A percentile compares a stretch with the other conserved stretches of the same genome.
Evolutionary conservation across 2,329 filamentous ascomycete species (phyloP).

Genomic region (Aspergillus intermedius): DNA sequence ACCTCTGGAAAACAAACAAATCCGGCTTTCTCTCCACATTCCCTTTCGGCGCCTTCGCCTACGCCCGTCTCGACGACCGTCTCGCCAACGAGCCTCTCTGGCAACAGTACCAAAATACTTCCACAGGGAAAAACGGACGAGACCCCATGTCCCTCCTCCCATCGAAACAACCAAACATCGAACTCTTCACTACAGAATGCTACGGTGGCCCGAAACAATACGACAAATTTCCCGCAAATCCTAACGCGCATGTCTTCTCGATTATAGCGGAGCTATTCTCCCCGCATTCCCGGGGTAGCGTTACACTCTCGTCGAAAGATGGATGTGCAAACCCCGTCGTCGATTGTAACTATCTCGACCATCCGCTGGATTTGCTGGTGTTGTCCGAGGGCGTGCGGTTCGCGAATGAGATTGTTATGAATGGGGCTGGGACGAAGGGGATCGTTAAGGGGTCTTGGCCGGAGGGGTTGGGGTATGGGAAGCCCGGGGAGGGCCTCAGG

Average conservation of each 20-base stretch:
- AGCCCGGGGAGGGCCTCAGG: constrained; percentile 40
- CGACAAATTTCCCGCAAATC: constrained; percentile 46
- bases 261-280: constrained; percentile 55
- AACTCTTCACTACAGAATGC: constrained; percentile 58
- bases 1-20: constrained; percentile 54
- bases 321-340: constrained; percentile 49
- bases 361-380: constrained; percentile 54
- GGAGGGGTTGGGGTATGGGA: constrained; percentile 39
- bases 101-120: constrained; percentile 41
- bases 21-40: constrained; percentile 54
- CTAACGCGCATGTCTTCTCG: constrained; percentile 49
- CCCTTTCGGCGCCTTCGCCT: constrained; percentile 58
- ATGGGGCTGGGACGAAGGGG: constrained; percentile 52
- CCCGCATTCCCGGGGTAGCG: constrained; percentile 51
- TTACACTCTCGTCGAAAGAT: constrained; percentile 46
- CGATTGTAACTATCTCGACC: constrained; percentile 52
- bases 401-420: constrained; percentile 55
- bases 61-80: constrained; percentile 55
- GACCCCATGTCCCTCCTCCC: constrained; percentile 58
- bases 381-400: constrained; percentile 53
- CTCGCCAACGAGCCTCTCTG: constrained; percentile 51
- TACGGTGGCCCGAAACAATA: constrained; percentile 57
- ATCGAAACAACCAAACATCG: constrained; percentile 51
- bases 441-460: constrained; percentile 58
- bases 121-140: constrained; percentile 35